Evolutionary conservation across 148 eudicot species (phyloP).

Genomic region (Drosera capensis): DNA sequence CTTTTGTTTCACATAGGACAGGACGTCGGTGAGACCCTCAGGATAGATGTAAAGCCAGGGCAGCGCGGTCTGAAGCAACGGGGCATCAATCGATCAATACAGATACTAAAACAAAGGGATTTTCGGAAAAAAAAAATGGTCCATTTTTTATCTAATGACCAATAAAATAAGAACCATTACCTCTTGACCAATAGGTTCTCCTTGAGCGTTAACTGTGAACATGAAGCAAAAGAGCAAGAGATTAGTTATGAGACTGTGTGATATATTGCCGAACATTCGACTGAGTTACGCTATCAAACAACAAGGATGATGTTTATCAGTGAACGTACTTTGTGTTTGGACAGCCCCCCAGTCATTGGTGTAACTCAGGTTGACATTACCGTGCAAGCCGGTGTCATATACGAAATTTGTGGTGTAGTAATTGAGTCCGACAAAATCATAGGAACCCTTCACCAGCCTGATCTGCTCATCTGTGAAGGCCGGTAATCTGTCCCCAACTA

Average conservation of each 20-base stretch:
- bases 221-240: no score
- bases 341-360: not conserved
- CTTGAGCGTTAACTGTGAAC: no score
- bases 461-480: not conserved
- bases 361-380: not conserved
- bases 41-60: not conserved
- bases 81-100: not conserved
- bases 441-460: not conserved
- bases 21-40: not conserved
- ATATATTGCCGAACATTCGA: no score
- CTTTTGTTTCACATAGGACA: not conserved
- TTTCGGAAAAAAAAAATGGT: not conserved
- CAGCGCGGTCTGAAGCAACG: not conserved
- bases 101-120: not conserved
- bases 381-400: not conserved
- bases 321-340: not conserved
- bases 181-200: no score
- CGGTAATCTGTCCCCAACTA: not conserved
- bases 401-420: not conserved
- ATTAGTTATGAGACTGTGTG: no score
- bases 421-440: not conserved
- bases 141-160: no score
- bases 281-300: no score
- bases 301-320: not conserved
- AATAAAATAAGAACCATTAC: no score